Conservation (phyloP, 495 filamentous ascomycete species). For the Xylaria scruposa region DNA sequence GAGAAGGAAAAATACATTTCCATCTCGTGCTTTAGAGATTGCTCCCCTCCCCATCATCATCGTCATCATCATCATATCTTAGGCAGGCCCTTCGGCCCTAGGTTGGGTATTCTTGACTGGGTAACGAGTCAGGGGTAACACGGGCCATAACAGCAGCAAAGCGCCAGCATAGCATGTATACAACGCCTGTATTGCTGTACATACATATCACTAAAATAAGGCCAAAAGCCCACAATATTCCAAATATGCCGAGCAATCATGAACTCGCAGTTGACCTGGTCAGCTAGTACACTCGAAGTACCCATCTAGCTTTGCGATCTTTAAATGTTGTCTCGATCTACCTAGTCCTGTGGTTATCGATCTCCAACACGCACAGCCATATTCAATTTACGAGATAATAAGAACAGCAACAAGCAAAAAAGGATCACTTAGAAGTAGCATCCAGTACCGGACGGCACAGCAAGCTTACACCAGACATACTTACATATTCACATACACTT, state of each 20-base stretch:
- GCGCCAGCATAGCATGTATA: not conserved
- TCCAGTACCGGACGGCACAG: not conserved
- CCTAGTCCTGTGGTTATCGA: not conserved
- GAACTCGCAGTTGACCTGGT: slow-evolving; percentile 1
- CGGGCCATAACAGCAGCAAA: slow-evolving; percentile 10
- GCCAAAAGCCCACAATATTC: slow-evolving; percentile 9
- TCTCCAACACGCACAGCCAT: not conserved
- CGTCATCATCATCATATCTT: not conserved
- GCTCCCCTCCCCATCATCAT: not conserved
- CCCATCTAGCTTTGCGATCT: not conserved
- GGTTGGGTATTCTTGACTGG: slow-evolving; percentile 18
- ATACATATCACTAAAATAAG: slow-evolving; percentile 4
- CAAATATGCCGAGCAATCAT: slow-evolving; percentile 17
- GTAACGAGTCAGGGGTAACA: slow-evolving; percentile 19
- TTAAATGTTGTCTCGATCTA: not conserved
- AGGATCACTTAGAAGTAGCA: not conserved
- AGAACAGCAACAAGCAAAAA: not conserved
- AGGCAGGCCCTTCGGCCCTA: not conserved
- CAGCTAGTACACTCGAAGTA: slow-evolving; percentile 4
- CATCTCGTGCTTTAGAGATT: slow-evolving; percentile 7
- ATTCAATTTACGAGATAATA: not conserved
- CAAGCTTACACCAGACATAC: not conserved
- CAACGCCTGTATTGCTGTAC: not conserved
- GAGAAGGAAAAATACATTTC: slow-evolving; percentile 3
- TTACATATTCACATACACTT: not conserved